Evolutionary conservation across 768 basidiomycete species (phyloP).

Genomic region (Podaxis sp.): DNA sequence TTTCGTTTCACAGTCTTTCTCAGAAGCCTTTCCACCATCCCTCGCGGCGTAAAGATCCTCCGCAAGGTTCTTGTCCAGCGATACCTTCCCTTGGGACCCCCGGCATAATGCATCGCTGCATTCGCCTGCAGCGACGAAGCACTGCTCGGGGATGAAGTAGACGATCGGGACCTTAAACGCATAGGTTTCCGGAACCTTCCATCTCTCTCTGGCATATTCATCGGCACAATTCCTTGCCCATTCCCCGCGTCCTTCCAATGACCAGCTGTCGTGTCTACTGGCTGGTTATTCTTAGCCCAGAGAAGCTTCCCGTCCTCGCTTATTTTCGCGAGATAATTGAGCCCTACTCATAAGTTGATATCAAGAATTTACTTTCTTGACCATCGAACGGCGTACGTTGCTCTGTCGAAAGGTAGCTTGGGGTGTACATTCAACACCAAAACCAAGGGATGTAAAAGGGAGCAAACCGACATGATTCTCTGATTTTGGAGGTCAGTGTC

Average conservation of each 20-base stretch:
- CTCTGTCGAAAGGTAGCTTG: conserved; percentile 57
- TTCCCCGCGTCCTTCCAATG: conserved; percentile 63
- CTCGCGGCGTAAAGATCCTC: conserved; percentile 49
- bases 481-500: conserved; percentile 18
- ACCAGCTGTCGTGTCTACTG: conserved; percentile 60
- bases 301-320: conserved; percentile 51
- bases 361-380: neutral
- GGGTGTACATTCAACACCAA: neutral
- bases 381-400: conserved; percentile 39
- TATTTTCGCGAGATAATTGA: conserved; percentile 65
- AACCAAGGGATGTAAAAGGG: neutral
- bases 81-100: conserved; percentile 29
- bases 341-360: conserved; percentile 26
- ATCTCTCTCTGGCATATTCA: conserved; percentile 25
- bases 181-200: conserved; percentile 12
- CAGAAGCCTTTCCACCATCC: conserved; percentile 51
- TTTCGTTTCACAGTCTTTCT: conserved; percentile 58
- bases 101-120: conserved; percentile 45
- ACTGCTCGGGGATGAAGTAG: conserved; percentile 16
- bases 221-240: conserved; percentile 53
- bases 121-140: conserved; percentile 27
- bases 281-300: conserved; percentile 58
- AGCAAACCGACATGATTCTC: conserved; percentile 42
- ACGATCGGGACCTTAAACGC: neutral
- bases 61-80: conserved; percentile 38